These are phyloP conservation scores for Primulina huaijiensis DNA, from an alignment of 257 asterid genomes.

Conservation along the genomic window DNA sequence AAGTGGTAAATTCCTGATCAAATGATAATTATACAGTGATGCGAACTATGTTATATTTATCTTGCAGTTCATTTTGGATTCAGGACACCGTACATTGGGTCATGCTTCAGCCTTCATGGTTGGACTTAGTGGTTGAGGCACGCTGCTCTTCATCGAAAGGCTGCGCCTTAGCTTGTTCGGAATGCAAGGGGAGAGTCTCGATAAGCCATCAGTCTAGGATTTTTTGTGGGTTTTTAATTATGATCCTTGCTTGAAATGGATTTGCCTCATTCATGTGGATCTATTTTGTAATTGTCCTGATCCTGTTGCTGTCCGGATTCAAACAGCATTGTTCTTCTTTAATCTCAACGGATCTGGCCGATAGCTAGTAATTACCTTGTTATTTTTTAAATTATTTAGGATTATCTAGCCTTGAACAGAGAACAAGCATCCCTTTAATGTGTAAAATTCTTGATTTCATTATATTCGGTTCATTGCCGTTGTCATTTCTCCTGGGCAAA, in stretches of 20 bases:
- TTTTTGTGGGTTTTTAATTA: neutral
- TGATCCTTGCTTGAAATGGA: neutral
- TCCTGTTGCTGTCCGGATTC: neutral
- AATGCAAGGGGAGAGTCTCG: neutral
- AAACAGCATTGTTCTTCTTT: neutral
- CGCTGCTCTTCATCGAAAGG: neutral
- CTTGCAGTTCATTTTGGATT: neutral
- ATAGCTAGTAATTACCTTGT: neutral
- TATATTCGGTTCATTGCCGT: neutral
- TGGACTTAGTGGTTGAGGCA: neutral
- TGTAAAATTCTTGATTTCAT: neutral
- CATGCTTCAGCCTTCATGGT: neutral
- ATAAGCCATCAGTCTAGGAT: neutral
- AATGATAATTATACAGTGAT: neutral
- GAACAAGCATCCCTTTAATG: neutral
- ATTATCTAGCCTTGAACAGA: neutral
- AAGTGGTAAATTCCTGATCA: neutral
- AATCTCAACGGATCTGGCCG: neutral
- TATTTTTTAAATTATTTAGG: neutral
- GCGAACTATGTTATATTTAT: neutral
- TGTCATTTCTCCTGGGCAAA: neutral
- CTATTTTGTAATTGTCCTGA: neutral
- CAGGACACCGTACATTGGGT: neutral
- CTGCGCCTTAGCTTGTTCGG: neutral
- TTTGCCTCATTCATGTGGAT: neutral